Evolutionary conservation across 2,329 filamentous ascomycete species (phyloP).

Genomic region (Calcarisporium arbuscula): DNA sequence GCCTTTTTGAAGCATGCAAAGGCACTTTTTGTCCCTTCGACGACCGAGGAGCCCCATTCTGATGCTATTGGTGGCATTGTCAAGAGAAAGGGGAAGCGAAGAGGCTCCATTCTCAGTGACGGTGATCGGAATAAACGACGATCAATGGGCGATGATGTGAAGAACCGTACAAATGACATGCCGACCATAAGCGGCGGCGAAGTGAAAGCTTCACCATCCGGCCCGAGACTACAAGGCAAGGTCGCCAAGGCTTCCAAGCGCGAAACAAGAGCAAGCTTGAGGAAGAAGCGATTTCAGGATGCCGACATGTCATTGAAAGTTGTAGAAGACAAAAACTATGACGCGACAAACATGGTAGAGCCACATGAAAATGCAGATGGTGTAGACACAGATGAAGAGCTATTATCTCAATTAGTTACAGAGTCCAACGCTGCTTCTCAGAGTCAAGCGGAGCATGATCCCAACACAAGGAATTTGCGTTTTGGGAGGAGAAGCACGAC

Average conservation of each 20-base stretch:
- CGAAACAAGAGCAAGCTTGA: neutral
- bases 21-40: constrained; percentile 17
- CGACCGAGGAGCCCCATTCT: constrained; percentile 11
- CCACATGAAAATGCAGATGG: constrained; percentile 13
- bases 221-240: too few species aligned
- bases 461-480: constrained; percentile 7
- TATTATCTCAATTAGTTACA: constrained; percentile 33
- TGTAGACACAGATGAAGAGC: constrained; percentile 33
- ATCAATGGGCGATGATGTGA: constrained; percentile 12
- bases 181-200: too few species aligned
- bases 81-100: constrained; percentile 25
- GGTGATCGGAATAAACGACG: constrained; percentile 24
- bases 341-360: too few species aligned
- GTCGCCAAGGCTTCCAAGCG: too few species aligned
- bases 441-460: constrained; percentile 19
- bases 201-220: neutral
- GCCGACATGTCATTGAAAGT: too few species aligned
- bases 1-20: constrained; percentile 7
- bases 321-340: too few species aligned
- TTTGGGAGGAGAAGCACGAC: neutral
- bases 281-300: neutral
- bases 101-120: constrained; percentile 9
- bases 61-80: constrained; percentile 2
- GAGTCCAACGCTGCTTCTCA: constrained; percentile 34
- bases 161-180: too few species aligned